Evolutionary conservation across 768 basidiomycete species (phyloP), one percentile per base, ranked within the genome.

Genomic region (Boletus subparvulus): DNA sequence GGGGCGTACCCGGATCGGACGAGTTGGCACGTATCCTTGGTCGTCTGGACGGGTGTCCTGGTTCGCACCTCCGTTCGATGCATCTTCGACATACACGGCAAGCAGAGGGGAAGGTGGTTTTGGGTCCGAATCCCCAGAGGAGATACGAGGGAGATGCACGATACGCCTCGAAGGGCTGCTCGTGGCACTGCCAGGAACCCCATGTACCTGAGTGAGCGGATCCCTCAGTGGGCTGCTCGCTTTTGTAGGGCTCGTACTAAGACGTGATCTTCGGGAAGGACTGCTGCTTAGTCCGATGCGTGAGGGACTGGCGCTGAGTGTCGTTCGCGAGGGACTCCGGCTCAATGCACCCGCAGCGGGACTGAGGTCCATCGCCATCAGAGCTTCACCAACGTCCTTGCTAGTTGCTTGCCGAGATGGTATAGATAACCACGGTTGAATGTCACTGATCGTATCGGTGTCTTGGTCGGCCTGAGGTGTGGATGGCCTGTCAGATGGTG

Each of bases 301-400:
- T 8, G 63, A 67, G n/a, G 68, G 61, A 32, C 63, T 72, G 28
- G 58, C 9, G 17, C 54, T 61, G 16, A 63, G 54, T 42, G 56
- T 63, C 8, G 16, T 52, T 45, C 56, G 64, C 11, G 66, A 68
- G 16, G 71, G 55, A 24, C 69, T 72, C 47, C 63, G 52, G 45
- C 66, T 72, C 50, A 61, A 17, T 8, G 43, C 61, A 4, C 51
- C 51, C 35, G 45, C 50, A 14, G 43, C 19, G 3, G 58, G 52
- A 46, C 54, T 56, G 11, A 70, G 54, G 47, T 76, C 74, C 61
- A 79, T 73, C 10, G 76, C 73, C 78, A 80, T 78, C 32, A 79
- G 61, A 17, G 72, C 65, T 26, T 71, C 63, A 3, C 67, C 52
- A 10, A 69, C 28, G 16, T 64, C 69, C 36, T 58, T 60, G 46